Evolutionary conservation across 345 rosid species (phyloP).

Genomic region (Balakata baccata): DNA sequence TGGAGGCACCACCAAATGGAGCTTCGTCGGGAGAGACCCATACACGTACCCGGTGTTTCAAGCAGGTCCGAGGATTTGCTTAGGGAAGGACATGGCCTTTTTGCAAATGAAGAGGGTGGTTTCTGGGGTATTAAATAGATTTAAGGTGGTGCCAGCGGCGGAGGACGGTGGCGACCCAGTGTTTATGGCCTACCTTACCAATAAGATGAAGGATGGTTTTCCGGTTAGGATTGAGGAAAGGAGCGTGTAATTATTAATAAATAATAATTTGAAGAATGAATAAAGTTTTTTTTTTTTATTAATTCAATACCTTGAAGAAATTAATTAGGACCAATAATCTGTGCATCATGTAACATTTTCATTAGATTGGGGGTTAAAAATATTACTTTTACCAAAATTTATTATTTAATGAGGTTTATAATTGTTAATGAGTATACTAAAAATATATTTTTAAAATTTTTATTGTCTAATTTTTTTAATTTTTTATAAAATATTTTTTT

Average conservation of each 20-base stretch:
- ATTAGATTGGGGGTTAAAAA: no score
- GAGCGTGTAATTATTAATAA: background rate
- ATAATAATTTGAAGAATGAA: background rate
- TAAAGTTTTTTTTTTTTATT: no score
- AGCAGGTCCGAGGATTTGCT: constrained; percentile 31
- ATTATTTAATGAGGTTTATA: no score
- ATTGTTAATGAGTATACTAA: no score
- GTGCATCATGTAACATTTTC: no score
- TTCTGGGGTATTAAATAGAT: constrained; percentile 35
- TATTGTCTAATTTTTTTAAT: no score
- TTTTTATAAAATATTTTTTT: no score
- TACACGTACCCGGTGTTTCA: constrained; percentile 30
- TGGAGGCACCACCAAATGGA: constrained; percentile 17
- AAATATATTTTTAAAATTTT: no score
- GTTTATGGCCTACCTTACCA: constrained; percentile 36
- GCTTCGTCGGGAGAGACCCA: constrained; percentile 27
- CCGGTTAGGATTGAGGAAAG: constrained; percentile 45
- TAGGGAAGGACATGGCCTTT: constrained; percentile 35
- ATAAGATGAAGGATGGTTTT: constrained; percentile 63
- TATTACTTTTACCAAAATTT: no score
- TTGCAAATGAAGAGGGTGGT: constrained; percentile 34
- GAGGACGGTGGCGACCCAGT: constrained; percentile 40
- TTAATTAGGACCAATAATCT: no score
- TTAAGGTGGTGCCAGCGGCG: constrained; percentile 47
- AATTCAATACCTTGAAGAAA: no score